These are phyloP conservation scores for Rhodofomes roseus DNA, from an alignment of 1,284 basidiomycete genomes.

Conservation along the genomic window DNA sequence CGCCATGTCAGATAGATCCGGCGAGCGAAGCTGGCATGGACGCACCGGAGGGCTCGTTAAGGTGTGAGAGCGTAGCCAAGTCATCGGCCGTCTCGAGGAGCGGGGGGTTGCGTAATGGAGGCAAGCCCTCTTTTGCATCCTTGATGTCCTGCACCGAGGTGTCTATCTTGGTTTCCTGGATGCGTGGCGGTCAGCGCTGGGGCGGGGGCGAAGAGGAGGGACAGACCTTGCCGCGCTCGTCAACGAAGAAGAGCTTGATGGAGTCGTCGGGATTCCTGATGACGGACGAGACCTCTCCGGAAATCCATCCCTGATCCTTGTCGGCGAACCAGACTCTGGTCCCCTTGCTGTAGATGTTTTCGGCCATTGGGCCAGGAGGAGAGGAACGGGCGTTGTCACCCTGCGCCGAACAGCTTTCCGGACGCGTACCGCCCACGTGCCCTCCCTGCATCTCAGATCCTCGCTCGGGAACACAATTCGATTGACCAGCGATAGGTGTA, in stretches of 20 bases:
- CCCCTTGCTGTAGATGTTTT: constrained; percentile 83
- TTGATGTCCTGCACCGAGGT: constrained; percentile 79
- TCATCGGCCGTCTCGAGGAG: constrained; percentile 96
- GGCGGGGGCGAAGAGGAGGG: constrained; percentile 3
- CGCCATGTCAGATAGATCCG: neutral
- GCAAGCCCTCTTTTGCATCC: constrained; percentile 72
- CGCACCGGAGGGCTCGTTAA: constrained; percentile 96
- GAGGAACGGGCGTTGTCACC: neutral
- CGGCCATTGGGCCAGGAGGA: constrained; percentile 52
- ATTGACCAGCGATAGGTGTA: no score
- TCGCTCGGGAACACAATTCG: no score
- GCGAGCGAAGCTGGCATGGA: neutral
- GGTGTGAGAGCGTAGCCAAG: constrained; percentile 94
- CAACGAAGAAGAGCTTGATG: constrained; percentile 77
- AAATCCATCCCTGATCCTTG: constrained; percentile 91
- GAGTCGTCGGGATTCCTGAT: constrained; percentile 60
- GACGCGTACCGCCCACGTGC: neutral
- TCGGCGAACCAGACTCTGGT: constrained; percentile 89
- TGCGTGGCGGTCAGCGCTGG: constrained; percentile 1
- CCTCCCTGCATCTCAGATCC: no score
- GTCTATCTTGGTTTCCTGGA: constrained; percentile 70
- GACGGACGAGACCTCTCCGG: constrained; percentile 74
- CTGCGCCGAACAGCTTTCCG: neutral
- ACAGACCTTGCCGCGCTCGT: constrained; percentile 85
- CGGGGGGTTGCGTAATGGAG: constrained; percentile 95